Evolutionary conservation across 2,329 filamentous ascomycete genomes (phyloP), one percentile per base, ranked within the genome.

Genomic region (Neopestalotiopsis sp.): DNA sequence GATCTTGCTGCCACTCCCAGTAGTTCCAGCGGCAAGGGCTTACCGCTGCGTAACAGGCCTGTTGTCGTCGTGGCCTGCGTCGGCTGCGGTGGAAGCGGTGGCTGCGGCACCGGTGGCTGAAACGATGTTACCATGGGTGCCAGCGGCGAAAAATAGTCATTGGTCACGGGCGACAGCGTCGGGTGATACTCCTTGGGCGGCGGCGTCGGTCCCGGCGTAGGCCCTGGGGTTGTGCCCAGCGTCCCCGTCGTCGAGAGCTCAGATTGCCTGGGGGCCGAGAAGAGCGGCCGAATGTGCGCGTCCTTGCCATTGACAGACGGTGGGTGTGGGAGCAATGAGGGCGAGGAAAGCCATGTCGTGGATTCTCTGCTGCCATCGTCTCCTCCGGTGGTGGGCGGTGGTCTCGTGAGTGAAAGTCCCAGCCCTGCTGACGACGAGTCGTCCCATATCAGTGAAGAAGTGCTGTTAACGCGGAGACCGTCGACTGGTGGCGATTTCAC

Each of bases 251-350:
- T 17, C 20, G 61, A 64, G 7, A 64, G 38, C 17, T 38, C 40
- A 14, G 38, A 53, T 9, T 49, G 38, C 34, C 61, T 13, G 38
- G 38, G n/a, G 20, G 38, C 12, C 20, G 61, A 24, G 40, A 64
- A 64, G n/a, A 64, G 61, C 3, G 61, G 61, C 10, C 61, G 61
- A 28, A 66, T 67, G 10, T 34, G 12, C 28, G 34, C 32, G 14
- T 30, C 65, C 24, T 42, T 67, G 28, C 53, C 53, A 6, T 38
- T 45, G 30, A 38, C 53, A 1, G 49, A 38, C 53, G 56, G 65
- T 30, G 65, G 65, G 17, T 59, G 65, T 7, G 65, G 53, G 34
- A 67, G 58, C 53, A 67, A 24, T 20, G 65, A 67, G 28, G 53
- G 34, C 53, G 65, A 38, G 9, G 30, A 9, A 5, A 57, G 62